phyloP scores from a whole-genome alignment of 345 rosid genomes.

The Rhodamnia rubescens region DNA sequence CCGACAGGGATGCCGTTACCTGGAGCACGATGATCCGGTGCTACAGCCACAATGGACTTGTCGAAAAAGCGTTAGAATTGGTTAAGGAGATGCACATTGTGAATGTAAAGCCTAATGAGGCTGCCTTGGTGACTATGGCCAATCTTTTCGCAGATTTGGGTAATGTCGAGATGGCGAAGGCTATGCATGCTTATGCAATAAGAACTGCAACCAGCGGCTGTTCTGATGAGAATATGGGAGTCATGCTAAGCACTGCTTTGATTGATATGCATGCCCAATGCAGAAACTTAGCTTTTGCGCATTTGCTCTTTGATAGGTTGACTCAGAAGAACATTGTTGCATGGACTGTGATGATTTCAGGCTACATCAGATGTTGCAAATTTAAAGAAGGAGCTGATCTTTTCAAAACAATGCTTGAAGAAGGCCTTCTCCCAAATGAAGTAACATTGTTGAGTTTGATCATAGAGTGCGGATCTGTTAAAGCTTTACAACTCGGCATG shows the following conservation, averaged over 20 bases:
- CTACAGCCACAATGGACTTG: constrained; percentile 9
- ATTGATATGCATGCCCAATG: constrained; percentile 41
- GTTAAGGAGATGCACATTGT: constrained; percentile 16
- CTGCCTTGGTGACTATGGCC: constrained; percentile 24
- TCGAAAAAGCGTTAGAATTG: constrained; percentile 16
- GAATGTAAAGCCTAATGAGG: constrained; percentile 23
- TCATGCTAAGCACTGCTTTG: constrained; percentile 23
- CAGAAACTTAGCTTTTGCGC: constrained; percentile 21
- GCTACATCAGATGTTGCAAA: constrained; percentile 18
- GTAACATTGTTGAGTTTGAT: constrained; percentile 27
- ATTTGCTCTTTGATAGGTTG: constrained; percentile 19
- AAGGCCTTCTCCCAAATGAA: constrained; percentile 23
- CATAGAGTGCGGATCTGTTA: constrained; percentile 22
- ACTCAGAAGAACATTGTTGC: constrained; percentile 22
- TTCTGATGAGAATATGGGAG: constrained; percentile 11
- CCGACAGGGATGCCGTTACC: constrained; percentile 32
- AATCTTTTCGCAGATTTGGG: constrained; percentile 14
- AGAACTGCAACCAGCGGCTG: constrained; percentile 8
- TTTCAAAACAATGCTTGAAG: constrained; percentile 23
- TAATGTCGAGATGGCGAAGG: constrained; percentile 14
- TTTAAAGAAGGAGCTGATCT: constrained; percentile 16
- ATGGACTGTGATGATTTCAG: constrained; percentile 40
- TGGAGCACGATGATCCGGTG: constrained; percentile 44
- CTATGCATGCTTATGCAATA: constrained; percentile 27
- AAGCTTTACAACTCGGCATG: constrained; percentile 23